Conservation (phyloP, 495 filamentous ascomycete genomes). For the Podospora pseudocomata region DNA sequence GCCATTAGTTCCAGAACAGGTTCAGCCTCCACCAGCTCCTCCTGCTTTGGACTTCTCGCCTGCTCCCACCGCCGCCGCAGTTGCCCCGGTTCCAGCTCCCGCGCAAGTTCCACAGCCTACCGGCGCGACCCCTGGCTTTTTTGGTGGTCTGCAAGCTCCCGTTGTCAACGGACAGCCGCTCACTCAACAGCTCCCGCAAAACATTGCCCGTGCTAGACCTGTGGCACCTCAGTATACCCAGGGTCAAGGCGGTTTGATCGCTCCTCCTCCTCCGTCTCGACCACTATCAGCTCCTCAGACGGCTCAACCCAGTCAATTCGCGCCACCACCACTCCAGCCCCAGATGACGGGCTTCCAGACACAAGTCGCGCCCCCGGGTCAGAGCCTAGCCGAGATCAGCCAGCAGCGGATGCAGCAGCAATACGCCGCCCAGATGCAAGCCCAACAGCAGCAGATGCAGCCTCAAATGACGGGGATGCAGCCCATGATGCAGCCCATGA, state of each 20-base stretch:
- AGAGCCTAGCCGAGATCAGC: constrained; percentile 68
- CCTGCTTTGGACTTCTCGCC: constrained; percentile 26
- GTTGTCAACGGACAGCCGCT: constrained; percentile 40
- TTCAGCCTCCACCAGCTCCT: constrained; percentile 48
- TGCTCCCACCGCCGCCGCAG: constrained; percentile 36
- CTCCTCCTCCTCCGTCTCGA: constrained; percentile 79
- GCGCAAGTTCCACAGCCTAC: constrained; percentile 50
- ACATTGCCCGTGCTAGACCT: constrained; percentile 63
- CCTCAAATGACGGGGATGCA: constrained; percentile 28
- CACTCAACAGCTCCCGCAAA: constrained; percentile 37
- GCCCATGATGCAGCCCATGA: constrained; percentile 20
- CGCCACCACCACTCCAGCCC: constrained; percentile 71
- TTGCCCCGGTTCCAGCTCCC: constrained; percentile 44
- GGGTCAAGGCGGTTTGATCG: constrained; percentile 57
- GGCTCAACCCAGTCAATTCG: constrained; percentile 69
- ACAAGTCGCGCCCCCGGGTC: constrained; percentile 65
- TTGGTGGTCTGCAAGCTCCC: constrained; percentile 37
- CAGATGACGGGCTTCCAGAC: constrained; percentile 74
- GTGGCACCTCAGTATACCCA: constrained; percentile 61
- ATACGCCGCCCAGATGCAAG: constrained; percentile 35
- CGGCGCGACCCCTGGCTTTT: constrained; percentile 49
- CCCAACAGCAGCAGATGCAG: constrained; percentile 28
- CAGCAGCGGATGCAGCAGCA: constrained; percentile 64
- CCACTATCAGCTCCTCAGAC: constrained; percentile 88
- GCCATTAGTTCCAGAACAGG: constrained; percentile 70